Base-by-base conservation (phyloP, 805 yeast genomes). In the Spencermartinsiella europaea region DNA sequence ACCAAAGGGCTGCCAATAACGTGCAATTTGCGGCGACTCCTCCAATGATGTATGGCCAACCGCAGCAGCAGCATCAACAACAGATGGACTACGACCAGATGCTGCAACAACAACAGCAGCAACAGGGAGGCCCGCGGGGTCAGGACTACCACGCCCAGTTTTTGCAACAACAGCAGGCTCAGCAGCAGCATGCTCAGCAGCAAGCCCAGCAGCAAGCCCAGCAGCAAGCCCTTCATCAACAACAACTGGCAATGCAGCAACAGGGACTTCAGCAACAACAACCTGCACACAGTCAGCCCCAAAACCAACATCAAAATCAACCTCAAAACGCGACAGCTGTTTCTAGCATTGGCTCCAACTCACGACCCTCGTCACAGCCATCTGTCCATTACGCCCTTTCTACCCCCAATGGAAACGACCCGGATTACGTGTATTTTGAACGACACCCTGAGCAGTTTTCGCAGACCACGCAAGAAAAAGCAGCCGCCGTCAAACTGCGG, bases 391-490 rank as follows among this genome's bases (percentile, higher is more conserved):
- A 25, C 31, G 31, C 31, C 31, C 12, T 25, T 7, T 43, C 51
- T 46, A 40, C 55, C 22, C 43, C 47, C 7, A 40, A 16, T 25
- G 42, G 31, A 15, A 17, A 19, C 44, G 20, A 15, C 5, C 34
- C 50, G 14, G 80, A 79, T 47, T 80, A 81, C 56, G 85, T 83
- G 51, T 75, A 79, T 57, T 84, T 89, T 67, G 88, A 82, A 55
- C 76, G 96, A 48, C 88, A 85, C 57, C 96, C 96, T 0, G 89
- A 84, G 53, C 68, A 76, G 57, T 73, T 88, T 57, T 76, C 85
- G n/a, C 81, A 83, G 55, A 59, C 74, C 4, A 74, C 93, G 0
- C 95, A 85, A 57, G 96, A 89, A 57, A 81, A 80, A 56, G 88
- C 96, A 0, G 81, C 95, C 0, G 86, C 91, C 1, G 80, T 86